phyloP scores from a whole-genome alignment of 2,329 filamentous ascomycete species.

The Verticillium dahliae region DNA sequence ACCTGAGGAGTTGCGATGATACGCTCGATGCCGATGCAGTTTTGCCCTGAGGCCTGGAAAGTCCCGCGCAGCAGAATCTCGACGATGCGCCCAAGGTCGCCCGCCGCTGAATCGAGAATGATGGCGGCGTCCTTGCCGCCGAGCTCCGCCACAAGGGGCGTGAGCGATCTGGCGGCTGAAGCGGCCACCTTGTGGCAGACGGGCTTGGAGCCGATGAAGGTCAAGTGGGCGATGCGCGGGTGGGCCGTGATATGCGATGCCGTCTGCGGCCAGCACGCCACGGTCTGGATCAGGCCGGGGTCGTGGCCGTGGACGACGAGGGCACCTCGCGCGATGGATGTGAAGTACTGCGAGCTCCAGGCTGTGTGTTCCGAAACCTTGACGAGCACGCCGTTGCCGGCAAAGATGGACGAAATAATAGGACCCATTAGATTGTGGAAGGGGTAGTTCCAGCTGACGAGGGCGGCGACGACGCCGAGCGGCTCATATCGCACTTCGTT shows the following conservation, averaged over 20 bases:
- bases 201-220: slow-evolving; percentile 86
- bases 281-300: slow-evolving; percentile 72
- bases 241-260: slow-evolving; percentile 82
- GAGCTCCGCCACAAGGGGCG: slow-evolving; percentile 81
- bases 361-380: slow-evolving; percentile 95
- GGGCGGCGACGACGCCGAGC: slow-evolving; percentile 83
- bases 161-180: slow-evolving; percentile 80
- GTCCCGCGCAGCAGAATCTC: slow-evolving; percentile 85
- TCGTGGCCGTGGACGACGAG: slow-evolving; percentile 78
- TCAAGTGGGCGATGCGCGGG: slow-evolving; percentile 77
- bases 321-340: slow-evolving; percentile 69
- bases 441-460: slow-evolving; percentile 95
- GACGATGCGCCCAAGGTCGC: slow-evolving; percentile 63
- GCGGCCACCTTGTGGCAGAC: slow-evolving; percentile 85
- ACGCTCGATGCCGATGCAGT: slow-evolving; percentile 95
- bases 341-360: slow-evolving; percentile 84
- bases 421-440: slow-evolving; percentile 95
- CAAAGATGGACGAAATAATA: slow-evolving; percentile 82
- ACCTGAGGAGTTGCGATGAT: slow-evolving; percentile 74
- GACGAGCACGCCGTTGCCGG: slow-evolving; percentile 85
- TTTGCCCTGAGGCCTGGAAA: slow-evolving; percentile 93
- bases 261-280: slow-evolving; percentile 81
- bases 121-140: slow-evolving; percentile 94
- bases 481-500: slow-evolving; percentile 90
- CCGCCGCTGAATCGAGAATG: slow-evolving; percentile 68